Conservation (phyloP, 305 asterid genomes). For the Solanum hybrid region DNA sequence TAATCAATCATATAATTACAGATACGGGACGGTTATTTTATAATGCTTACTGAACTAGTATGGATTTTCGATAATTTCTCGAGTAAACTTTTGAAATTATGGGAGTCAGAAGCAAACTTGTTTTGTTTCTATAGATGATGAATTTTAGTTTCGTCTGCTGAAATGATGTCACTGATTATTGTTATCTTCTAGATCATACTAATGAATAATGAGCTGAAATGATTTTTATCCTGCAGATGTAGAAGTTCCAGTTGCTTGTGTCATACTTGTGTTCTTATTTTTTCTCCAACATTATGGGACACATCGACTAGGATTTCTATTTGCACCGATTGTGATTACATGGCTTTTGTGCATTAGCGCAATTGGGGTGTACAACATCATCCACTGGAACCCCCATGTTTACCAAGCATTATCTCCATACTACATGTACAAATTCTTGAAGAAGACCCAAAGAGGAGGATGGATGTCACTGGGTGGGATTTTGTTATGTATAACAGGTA, state of each 20-base stretch:
- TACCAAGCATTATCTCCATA: conserved; percentile 87
- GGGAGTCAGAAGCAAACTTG: background rate
- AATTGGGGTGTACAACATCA: conserved; percentile 74
- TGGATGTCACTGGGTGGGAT: conserved; percentile 97
- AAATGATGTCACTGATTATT: background rate
- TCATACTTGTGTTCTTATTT: conserved; percentile 62
- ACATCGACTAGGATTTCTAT: conserved; percentile 68
- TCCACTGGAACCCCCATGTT: conserved; percentile 73
- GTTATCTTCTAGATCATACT: background rate
- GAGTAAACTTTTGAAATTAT: background rate
- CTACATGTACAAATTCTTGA: conserved; percentile 90
- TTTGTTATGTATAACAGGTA: conserved; percentile 81
- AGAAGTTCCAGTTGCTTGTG: conserved; percentile 77
- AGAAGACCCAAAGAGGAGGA: conserved; percentile 63
- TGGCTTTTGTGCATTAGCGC: conserved; percentile 94
- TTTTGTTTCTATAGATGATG: background rate
- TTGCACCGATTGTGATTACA: conserved; percentile 72
- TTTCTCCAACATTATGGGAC: conserved; percentile 88
- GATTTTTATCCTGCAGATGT: conserved; percentile 43
- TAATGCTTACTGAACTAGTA: background rate
- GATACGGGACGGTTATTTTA: background rate
- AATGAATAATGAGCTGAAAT: background rate
- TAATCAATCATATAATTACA: background rate
- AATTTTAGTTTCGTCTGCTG: background rate
- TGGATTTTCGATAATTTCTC: background rate